A percentile compares a stretch with the other conserved stretches of the same genome.
phyloP scores from a whole-genome alignment of 257 asterid genomes.

The Gentiana macrophylla region DNA sequence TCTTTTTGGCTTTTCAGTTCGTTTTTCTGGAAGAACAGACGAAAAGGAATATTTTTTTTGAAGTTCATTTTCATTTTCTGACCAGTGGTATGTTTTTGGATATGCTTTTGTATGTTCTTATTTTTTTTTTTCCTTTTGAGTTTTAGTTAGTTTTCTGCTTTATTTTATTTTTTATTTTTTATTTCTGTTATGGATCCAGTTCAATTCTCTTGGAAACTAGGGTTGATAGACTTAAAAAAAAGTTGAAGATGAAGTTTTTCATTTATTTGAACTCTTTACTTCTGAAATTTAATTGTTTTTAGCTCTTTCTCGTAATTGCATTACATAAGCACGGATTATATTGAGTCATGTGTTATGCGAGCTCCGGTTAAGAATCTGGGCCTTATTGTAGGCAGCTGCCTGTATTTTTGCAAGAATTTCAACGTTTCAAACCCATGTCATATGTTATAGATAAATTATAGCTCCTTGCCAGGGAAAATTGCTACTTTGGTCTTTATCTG shows the following conservation, averaged over 20 bases:
- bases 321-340: too few relatives aligned
- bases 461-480: neutral
- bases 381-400: neutral
- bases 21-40: neutral
- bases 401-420: neutral
- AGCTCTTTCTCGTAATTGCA: neutral
- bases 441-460: neutral
- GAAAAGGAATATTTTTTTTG: too few relatives aligned
- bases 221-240: neutral
- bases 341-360: too few relatives aligned
- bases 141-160: neutral
- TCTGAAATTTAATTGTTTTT: neutral
- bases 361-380: too few relatives aligned
- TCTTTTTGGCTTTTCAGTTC: neutral
- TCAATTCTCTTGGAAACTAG: slow-evolving; percentile 16
- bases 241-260: slow-evolving; percentile 1
- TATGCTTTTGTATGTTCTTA: neutral
- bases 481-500: neutral
- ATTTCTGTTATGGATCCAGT: slow-evolving; percentile 2
- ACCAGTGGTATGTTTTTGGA: too few relatives aligned
- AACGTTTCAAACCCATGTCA: neutral
- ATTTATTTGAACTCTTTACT: neutral
- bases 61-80: too few relatives aligned
- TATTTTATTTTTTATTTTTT: too few relatives aligned
- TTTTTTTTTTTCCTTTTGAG: neutral